phyloP scores from a whole-genome alignment of 106 monocot species.

The Hemerocallis citrina region DNA sequence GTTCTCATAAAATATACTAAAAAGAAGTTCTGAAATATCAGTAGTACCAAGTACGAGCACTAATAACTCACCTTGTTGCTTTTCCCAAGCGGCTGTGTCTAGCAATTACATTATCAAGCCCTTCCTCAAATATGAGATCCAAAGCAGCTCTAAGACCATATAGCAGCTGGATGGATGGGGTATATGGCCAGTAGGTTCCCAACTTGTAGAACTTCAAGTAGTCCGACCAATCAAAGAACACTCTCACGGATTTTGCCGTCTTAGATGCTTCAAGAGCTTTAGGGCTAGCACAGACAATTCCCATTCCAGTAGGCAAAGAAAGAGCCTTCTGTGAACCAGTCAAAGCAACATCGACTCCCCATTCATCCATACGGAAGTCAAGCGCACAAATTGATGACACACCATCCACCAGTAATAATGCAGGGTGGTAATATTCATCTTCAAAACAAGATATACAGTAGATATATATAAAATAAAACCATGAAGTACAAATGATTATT shows the following conservation, averaged over 20 bases:
- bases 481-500: background rate
- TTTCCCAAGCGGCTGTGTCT: conserved; percentile 72
- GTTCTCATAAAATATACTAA: no score
- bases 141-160: conserved; percentile 82
- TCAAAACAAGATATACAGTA: conserved; percentile 10
- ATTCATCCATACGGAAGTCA: conserved; percentile 95
- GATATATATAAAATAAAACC: no score
- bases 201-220: conserved; percentile 83
- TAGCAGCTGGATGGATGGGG: conserved; percentile 82
- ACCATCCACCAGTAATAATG: conserved; percentile 74
- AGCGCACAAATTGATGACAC: conserved; percentile 90
- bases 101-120: conserved; percentile 79
- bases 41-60: no score
- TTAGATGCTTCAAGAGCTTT: conserved; percentile 88
- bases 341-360: conserved; percentile 85
- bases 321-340: conserved; percentile 94
- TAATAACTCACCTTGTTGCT: conserved; percentile 58
- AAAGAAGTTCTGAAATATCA: no score
- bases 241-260: conserved; percentile 76
- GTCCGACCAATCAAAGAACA: conserved; percentile 95
- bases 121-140: conserved; percentile 92
- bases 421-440: conserved; percentile 77
- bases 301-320: conserved; percentile 84
- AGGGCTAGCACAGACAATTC: conserved; percentile 86
- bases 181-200: conserved; percentile 91